Percentiles rank a stretch among this genome's conserved stretches.
Conservation (phyloP, 2,329 filamentous ascomycete genomes). For the Geosmithia morbida region DNA sequence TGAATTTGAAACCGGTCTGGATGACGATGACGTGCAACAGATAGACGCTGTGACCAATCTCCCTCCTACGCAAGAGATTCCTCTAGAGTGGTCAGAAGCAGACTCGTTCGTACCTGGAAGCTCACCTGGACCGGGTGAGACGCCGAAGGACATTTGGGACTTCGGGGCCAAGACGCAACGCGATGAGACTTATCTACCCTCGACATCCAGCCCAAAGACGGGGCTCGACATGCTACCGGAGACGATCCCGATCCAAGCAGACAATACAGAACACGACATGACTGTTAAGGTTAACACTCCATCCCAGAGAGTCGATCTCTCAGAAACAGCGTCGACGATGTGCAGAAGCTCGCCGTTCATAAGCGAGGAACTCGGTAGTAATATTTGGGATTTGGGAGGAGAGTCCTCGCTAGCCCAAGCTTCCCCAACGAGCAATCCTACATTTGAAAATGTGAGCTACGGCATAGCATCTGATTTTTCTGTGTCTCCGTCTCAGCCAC, state of each 20-base stretch:
- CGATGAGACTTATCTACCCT: conserved; percentile 2
- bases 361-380: neutral
- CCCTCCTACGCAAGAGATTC: conserved; percentile 1
- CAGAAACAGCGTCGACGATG: conserved; percentile 6
- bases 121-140: conserved; percentile 9
- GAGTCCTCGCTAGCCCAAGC: neutral
- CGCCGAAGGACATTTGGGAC: conserved; percentile 6
- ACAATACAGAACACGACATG: neutral
- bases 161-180: conserved; percentile 2
- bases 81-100: conserved; percentile 14
- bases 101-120: conserved; percentile 13
- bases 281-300: neutral
- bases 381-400: neutral
- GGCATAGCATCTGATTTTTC: neutral
- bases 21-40: conserved; percentile 11
- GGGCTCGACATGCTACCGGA: conserved; percentile 1
- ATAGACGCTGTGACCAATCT: conserved; percentile 6
- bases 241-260: neutral
- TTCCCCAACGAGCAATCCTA: neutral
- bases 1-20: conserved; percentile 9
- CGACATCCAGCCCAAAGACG: conserved; percentile 1
- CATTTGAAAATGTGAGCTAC: neutral
- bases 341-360: conserved; percentile 4
- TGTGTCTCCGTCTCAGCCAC: neutral
- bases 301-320: conserved; percentile 7